phyloP scores from a whole-genome alignment of 1,284 basidiomycete genomes.

The Peniophora sp. region DNA sequence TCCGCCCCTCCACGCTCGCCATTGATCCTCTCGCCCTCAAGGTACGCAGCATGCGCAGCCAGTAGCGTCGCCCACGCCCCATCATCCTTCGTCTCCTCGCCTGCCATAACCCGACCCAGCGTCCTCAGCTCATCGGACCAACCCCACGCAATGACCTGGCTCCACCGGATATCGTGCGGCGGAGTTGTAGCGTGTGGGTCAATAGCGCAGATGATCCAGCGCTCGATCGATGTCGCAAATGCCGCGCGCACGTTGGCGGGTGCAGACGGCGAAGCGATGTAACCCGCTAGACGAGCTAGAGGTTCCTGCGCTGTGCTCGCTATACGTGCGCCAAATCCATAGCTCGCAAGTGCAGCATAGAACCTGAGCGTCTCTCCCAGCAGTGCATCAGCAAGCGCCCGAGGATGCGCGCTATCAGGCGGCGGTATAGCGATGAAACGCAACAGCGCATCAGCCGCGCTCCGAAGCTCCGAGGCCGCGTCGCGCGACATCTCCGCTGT shows the following conservation, averaged over 20 bases:
- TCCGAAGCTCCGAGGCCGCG: slow-evolving; percentile 54
- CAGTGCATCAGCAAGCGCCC: slow-evolving; percentile 38
- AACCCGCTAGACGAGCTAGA: slow-evolving; percentile 37
- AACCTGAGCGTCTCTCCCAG: slow-evolving; percentile 55
- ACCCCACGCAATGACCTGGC: slow-evolving; percentile 67
- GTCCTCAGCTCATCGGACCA: slow-evolving; percentile 60
- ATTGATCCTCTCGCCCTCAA: slow-evolving; percentile 72
- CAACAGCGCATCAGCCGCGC: slow-evolving; percentile 59
- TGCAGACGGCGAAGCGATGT: slow-evolving; percentile 33
- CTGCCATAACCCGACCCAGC: slow-evolving; percentile 22
- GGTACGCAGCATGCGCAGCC: slow-evolving; percentile 55
- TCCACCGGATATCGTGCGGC: slow-evolving; percentile 86
- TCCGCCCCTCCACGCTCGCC: slow-evolving; percentile 54
- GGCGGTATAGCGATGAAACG: slow-evolving; percentile 68
- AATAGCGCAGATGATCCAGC: slow-evolving; percentile 78
- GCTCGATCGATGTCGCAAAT: slow-evolving; percentile 51
- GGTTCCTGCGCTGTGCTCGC: slow-evolving; percentile 55
- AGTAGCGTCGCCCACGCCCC: slow-evolving; percentile 42
- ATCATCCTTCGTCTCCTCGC: slow-evolving; percentile 11
- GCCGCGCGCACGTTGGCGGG: not conserved
- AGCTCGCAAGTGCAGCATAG: slow-evolving; percentile 62
- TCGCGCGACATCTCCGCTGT: slow-evolving; percentile 59
- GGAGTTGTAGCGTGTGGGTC: slow-evolving; percentile 87
- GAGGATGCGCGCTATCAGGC: slow-evolving; percentile 37
- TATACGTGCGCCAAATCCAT: slow-evolving; percentile 68